These are phyloP conservation scores for Elsinoe australis DNA, from an alignment of 2,329 filamentous ascomycete genomes.

Conservation along the genomic window DNA sequence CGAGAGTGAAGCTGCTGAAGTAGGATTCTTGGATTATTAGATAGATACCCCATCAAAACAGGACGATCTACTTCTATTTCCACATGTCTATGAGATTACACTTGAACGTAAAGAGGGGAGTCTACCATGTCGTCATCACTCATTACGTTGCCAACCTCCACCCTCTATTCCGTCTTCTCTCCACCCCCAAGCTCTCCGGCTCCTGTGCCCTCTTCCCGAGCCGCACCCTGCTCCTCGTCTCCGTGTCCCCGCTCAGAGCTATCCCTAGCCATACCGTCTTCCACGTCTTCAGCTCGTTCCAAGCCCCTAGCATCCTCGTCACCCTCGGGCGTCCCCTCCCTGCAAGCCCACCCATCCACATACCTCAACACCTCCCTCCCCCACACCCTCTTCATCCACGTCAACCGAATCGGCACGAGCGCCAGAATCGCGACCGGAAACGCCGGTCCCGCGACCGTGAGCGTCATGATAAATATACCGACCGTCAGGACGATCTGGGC, in stretches of 20 bases:
- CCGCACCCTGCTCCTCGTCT: not conserved
- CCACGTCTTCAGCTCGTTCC: not conserved
- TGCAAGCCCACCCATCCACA: conserved; percentile 41
- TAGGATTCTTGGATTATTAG: too few relatives aligned
- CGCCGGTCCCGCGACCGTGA: conserved; percentile 55
- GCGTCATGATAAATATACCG: conserved; percentile 55
- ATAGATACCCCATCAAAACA: too few relatives aligned
- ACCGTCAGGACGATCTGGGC: conserved; percentile 52
- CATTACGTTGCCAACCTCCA: not conserved
- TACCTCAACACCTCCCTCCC: conserved; percentile 48
- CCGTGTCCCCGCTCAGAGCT: not conserved
- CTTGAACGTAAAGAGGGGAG: too few relatives aligned
- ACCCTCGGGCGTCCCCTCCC: conserved; percentile 33
- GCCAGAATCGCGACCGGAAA: conserved; percentile 58
- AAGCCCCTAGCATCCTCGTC: conserved; percentile 23
- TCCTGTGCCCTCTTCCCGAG: not conserved
- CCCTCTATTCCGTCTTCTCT: not conserved
- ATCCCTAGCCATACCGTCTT: not conserved
- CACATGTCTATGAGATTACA: too few relatives aligned
- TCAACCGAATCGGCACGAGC: conserved; percentile 54
- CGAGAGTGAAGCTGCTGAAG: too few relatives aligned
- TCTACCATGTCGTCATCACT: too few relatives aligned
- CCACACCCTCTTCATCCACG: conserved; percentile 55
- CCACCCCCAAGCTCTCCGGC: not conserved
- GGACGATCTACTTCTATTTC: too few relatives aligned